Conservation (phyloP, 2,329 filamentous ascomycete species). For the Waltergamsia citrina region DNA sequence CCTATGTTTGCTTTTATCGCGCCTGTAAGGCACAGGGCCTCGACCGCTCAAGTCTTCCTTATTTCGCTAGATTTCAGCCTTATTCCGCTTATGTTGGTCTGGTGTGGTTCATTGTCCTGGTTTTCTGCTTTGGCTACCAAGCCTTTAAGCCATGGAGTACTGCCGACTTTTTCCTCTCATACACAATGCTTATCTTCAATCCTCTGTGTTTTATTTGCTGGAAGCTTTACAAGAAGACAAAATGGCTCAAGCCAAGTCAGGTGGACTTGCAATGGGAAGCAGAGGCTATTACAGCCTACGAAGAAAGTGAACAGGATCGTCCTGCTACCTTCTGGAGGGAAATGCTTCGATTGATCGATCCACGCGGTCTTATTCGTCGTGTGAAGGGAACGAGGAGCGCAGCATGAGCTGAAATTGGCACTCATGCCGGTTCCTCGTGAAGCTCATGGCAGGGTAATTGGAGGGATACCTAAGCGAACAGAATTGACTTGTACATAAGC, state of each 20-base stretch:
- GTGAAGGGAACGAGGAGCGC: too few species aligned
- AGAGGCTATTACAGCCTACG: constrained; percentile 49
- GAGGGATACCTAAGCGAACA: too few species aligned
- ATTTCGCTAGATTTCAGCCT: constrained; percentile 48
- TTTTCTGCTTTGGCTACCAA: too few species aligned
- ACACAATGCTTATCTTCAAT: constrained; percentile 46
- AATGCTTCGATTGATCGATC: background rate
- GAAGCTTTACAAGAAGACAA: constrained; percentile 54
- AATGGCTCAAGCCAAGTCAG: constrained; percentile 40
- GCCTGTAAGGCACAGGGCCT: constrained; percentile 42
- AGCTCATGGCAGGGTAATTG: too few species aligned
- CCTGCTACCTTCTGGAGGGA: background rate
- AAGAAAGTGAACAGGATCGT: constrained; percentile 17
- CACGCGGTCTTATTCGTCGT: too few species aligned
- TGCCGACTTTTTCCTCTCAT: too few species aligned
- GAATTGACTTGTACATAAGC: too few species aligned
- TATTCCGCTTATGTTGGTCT: constrained; percentile 39
- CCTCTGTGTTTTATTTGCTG: constrained; percentile 47
- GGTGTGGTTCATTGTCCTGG: too few species aligned
- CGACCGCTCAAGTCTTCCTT: constrained; percentile 43
- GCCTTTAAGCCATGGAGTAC: too few species aligned
- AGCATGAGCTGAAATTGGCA: too few species aligned
- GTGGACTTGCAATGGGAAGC: constrained; percentile 51
- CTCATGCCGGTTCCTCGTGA: too few species aligned
- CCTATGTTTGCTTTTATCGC: constrained; percentile 36